Evolutionary conservation across 768 basidiomycete species (phyloP), one percentile per base, ranked within the genome.

Genomic region (Hericium erinaceus): DNA sequence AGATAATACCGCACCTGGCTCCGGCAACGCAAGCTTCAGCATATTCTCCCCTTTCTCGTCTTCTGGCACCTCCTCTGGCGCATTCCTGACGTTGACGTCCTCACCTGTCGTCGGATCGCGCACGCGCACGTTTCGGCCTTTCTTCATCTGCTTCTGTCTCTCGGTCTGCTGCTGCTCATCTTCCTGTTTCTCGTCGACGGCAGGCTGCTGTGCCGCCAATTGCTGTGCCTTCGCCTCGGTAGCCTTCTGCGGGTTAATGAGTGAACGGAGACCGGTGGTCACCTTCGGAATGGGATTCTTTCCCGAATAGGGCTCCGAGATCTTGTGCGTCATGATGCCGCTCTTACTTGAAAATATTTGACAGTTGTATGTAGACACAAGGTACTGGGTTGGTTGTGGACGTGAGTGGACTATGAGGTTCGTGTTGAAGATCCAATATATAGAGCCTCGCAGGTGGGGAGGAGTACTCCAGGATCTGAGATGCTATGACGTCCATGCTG

Each of bases 71-170:
- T 68, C 68, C 54, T 69, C 66, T 39, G 66, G 65, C 2, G 77
- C 76, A 64, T 80, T 78, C 59, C 75, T 75, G 59, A 78, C 77
- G 51, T 76, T 72, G 56, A 79, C 72, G 56, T 78, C 74, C 46
- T 70, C 71, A 6, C 78, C 79, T 4, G 79, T 80, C 24, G 72
- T 72, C 1, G 80, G 80, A 60, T 80, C 79, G 54, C 70, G 68
- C n/a, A 77, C 77, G 38, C 61, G 66, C 67, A 70, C 65, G 33
- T 52, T 61, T 52, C 64, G 60, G 22, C 70, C 70, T 56, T 70
- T 68, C 15, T 64, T 61, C 40, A 72, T 65, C 57, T 61, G 54
- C 20, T 57, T 49, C 4, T 67, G 65, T 2, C 56, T 57, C 60
- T 64, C 62, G 63, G 65, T 57, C 7, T 64, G 69, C 57, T 65